Evolutionary conservation across 345 rosid genomes (phyloP).

Genomic region (Trapa bicornis): DNA sequence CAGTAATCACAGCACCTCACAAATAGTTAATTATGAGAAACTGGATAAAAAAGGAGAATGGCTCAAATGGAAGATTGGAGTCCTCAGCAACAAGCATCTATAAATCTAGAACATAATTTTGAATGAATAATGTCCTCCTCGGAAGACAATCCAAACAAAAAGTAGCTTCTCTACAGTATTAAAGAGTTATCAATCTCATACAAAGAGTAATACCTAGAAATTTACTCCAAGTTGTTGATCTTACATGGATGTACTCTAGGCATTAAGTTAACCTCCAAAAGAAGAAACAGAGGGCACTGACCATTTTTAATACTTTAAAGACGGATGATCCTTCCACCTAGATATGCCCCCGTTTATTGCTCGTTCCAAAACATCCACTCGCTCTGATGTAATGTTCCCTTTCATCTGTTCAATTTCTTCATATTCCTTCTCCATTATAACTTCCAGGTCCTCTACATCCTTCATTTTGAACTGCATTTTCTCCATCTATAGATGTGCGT

Average conservation of each 20-base stretch:
- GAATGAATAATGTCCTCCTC: too few relatives aligned
- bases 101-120: background rate
- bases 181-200: too few relatives aligned
- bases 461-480: conserved; percentile 55
- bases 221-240: background rate
- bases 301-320: conserved; percentile 15
- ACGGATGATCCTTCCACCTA: conserved; percentile 46
- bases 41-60: background rate
- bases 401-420: conserved; percentile 39
- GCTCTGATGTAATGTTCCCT: conserved; percentile 29
- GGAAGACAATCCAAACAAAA: too few relatives aligned
- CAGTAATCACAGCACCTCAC: background rate
- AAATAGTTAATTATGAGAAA: background rate
- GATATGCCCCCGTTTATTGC: conserved; percentile 37
- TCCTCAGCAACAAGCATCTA: background rate
- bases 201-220: background rate
- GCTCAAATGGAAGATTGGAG: too few relatives aligned
- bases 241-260: background rate
- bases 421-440: conserved; percentile 68
- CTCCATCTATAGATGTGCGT: conserved; percentile 36
- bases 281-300: background rate
- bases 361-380: conserved; percentile 31
- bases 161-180: too few relatives aligned
- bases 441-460: conserved; percentile 51
- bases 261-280: too few relatives aligned